Evolutionary conservation across 2,329 filamentous ascomycete genomes (phyloP), one percentile per base, ranked within the genome.

Genomic region (Leptographium lundbergii): DNA sequence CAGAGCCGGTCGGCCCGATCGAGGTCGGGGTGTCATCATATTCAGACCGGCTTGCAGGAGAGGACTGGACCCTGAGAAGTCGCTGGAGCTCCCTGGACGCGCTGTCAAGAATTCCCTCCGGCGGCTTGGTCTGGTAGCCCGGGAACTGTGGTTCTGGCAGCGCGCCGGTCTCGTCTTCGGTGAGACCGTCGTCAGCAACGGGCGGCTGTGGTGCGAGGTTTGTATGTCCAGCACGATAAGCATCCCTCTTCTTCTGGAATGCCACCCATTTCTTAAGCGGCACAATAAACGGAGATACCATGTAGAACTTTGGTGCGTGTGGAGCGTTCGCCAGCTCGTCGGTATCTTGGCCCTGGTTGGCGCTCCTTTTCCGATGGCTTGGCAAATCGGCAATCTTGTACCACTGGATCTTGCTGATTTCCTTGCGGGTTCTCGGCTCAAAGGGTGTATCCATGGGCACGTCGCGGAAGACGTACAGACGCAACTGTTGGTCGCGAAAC

Each of bases 321-420:
- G 78, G 72, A 17, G 75, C 74, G 14, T 82, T 72, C 14, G 81
- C 77, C 42, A 80, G 77, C 13, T 75, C 76, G 17, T 75, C 75
- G 52, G 82, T 79, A n/a, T 84, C 79, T 19, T 82, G 42, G 19
- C 17, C 42, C 19, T 45, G 42, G 17, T 3, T 78, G 24, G 81
- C 78, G 55, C 42, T 53, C 68, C 87, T 91, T 70, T 87, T 88
- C 59, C 85, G 84, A 66, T 89, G 85, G 0, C 88, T 89, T 0
- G 94, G 92, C 29, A 99, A 79, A 61, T 96, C 91, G 0, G 87
- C 88, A 48, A 99, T 76, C 65, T 85, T 89, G 74, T 95, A 96
- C 94, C 94, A 99, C 69, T 89, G 79, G 61, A 99, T 96, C 73
- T 90, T 95, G 73, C 92, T 95, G 68, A 99, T 99, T 71, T 99